Base-by-base conservation (phyloP, 352 stramenopile genomes). In the Pythium periplocum region DNA sequence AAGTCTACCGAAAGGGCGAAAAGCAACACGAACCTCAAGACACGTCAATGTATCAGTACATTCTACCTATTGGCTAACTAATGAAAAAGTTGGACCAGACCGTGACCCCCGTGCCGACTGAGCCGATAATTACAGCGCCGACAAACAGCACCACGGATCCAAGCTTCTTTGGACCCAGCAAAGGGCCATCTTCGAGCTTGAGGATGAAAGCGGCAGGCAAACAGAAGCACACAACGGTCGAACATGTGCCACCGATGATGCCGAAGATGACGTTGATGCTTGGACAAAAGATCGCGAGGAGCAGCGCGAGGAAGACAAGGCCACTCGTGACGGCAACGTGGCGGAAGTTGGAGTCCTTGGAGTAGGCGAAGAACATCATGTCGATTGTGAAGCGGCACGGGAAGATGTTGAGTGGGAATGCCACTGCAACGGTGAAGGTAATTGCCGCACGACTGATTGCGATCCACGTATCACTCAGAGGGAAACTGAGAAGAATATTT, bases 331-430 rank as follows among this genome's bases (percentile, higher is more conserved):
- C 79, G 2, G 65, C 61, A 7, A 90, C 69, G 63, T 90, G 83
- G 43, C 83, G 79, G n/a, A 58, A 42, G 36, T 57, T 54, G 53
- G 83, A 93, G 48, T 90, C 83, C 49, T 83, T 72, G 26, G 83
- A 75, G 55, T 82, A 68, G 1, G 83, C 78, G 45, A 93, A 93
- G 58, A 90, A 93, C 83, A 93, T 91, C 80, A 93, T 91, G 59
- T 93, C 80, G 56, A 93, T 81, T 4, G 76, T 91, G 55, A 93
- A 93, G 26, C 83, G 76, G 53, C 83, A 93, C 42, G 83, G 83
- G 45, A 93, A 93, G 48, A 93, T 93, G 63, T 93, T 93, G 56
- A 93, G 71, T 51, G 83, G 83, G 62, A 90, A 93, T 4, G 83
- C 83, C 26, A 93, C 83, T 2, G 80, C 70, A 33, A 93, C 78